Base-by-base conservation (phyloP, 805 yeast genomes). In the Ogataea trehaloabstinens region DNA sequence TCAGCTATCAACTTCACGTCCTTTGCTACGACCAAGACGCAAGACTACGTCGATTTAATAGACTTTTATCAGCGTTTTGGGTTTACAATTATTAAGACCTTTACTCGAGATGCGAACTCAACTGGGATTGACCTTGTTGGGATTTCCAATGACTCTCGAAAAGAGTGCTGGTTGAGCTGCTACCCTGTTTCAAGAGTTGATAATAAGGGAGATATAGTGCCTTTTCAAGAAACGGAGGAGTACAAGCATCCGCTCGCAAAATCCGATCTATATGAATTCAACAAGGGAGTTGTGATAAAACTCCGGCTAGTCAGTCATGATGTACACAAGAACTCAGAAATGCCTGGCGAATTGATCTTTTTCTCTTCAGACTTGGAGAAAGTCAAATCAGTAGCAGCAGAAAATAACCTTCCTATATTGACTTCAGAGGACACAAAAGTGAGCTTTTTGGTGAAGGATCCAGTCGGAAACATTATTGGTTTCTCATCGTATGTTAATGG, bases 111-210 rank as follows among this genome's bases (percentile, higher is more conserved):
- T 56, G 66, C 69, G 44, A 61, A 65, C 39, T 60, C 44, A 42
- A 58, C 48, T 28, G 61, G 44, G 11, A 34, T 45, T 45, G 63
- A 45, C 49, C 58, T 68, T 12, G 59, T 66, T 32, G 90, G 90
- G 4, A 66, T 84, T 32, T 74, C 87, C 6, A 69, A 67, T 40
- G 87, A 82, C 46, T 82, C 90, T 1, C 53, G 81, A 35, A 74
- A 70, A 46, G 95, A 85, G 60, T 61, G 76, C 20, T 85, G 95
- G 95, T 57, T 85, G 33, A 85, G 82, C 58, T 65, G 80, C 17
- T 82, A 78, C 58, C 87, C 85, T 16, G 64, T 73, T 28, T 37
- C 55, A 1, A 46, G 51, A 32, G 13, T 51, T 12, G 53, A 50
- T 31, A 15, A 34, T 8, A 37, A 43, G 3, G 56, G 50, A 2